Percentiles rank a stretch among this genome's conserved stretches.
phyloP scores from a whole-genome alignment of 441 rosid genomes.

The Populus tomentosa region DNA sequence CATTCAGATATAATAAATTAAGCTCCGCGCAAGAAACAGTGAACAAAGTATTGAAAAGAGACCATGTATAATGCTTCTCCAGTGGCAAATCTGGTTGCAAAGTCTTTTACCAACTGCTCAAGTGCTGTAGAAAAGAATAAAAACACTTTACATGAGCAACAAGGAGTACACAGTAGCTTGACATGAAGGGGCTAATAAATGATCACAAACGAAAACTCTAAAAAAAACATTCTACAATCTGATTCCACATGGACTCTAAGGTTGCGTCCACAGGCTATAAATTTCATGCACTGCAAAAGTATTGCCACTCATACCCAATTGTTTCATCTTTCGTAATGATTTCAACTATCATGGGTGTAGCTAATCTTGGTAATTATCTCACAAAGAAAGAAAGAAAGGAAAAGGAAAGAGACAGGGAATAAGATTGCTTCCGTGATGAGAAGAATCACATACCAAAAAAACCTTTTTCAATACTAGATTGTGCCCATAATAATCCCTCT shows the following conservation, averaged over 20 bases:
- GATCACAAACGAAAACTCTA: background rate
- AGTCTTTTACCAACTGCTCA: constrained; percentile 44
- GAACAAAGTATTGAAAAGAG: background rate
- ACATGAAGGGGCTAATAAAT: background rate
- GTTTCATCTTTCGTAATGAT: background rate
- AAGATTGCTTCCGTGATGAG: background rate
- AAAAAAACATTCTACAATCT: background rate
- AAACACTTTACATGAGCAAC: background rate
- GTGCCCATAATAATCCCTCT: constrained; percentile 29
- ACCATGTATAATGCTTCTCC: constrained; percentile 54
- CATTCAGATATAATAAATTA: background rate
- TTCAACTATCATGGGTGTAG: background rate
- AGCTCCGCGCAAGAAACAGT: background rate
- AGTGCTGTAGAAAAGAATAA: constrained; percentile 35
- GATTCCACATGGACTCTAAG: background rate
- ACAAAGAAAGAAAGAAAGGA: background rate
- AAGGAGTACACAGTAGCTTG: background rate
- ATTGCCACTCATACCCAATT: background rate
- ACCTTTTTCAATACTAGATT: constrained; percentile 36
- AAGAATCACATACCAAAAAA: constrained; percentile 30
- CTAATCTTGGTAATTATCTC: background rate
- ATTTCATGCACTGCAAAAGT: background rate
- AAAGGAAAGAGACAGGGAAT: background rate
- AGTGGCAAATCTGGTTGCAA: constrained; percentile 39
- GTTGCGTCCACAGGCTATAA: no score